Evolutionary conservation across 1,139 yeast genomes (phyloP), one percentile per base, ranked within the genome.

Genomic region (Pichia sp.): DNA sequence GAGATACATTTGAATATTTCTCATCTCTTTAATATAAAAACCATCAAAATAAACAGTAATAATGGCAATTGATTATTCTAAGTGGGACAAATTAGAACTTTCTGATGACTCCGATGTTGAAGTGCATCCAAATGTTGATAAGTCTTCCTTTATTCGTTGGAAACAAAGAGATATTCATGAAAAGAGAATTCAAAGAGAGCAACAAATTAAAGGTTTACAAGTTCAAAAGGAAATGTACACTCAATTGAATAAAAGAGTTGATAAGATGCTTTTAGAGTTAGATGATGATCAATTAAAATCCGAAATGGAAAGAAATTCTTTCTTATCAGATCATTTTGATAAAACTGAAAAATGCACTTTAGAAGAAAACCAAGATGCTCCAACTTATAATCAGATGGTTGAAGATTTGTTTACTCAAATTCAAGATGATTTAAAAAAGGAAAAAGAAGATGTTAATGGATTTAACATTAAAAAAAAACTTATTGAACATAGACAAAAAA

Each of bases 91-190:
- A 65, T 79, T 92, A 53, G 98, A 92, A 66, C 72, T 92, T 44
- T 87, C 96, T 25, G 99, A 92, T 64, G 99, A 92, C 66, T 87
- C 96, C 6, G 97, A 92, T 63, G 74, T 90, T 44, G 98, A 92
- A 63, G 98, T 90, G 8, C 99, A 94, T 66, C 99, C 98, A 52
- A 94, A 94, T 63, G 98, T 94, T 34, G 99, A 94, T 67, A 94
- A 94, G 66, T 74, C 73, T 45, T 89, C 97, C 1, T 90, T 94
- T 60, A 87, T 94, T 60, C 80, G 82, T 54, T 92, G 97, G 98
- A 92, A 89, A 65, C 99, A 94, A 69, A 84, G 96, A 62, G 96
- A 90, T 60, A 92, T 94, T 56, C 98, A 92, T 65, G 97, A 90
- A 64, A 85, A 90, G 68, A 81, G 99, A 53, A 79, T 75, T 42